A percentile compares a stretch with the other conserved stretches of the same genome.
Conservation (phyloP, 2,329 filamentous ascomycete genomes). For the Aureobasidium sp. region DNA sequence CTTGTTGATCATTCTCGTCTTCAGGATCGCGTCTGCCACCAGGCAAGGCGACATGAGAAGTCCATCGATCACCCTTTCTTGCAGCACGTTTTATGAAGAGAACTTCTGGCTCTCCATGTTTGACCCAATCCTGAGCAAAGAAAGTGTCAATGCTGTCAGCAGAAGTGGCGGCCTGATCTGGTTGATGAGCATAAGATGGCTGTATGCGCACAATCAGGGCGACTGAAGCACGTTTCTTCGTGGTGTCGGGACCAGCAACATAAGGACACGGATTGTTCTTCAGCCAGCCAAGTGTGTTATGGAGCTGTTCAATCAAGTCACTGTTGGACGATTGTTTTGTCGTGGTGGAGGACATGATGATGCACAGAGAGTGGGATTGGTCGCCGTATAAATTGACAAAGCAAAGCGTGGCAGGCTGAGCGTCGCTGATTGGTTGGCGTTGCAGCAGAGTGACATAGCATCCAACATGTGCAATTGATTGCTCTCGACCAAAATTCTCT, state of each 20-base stretch:
- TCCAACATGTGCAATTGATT: not conserved
- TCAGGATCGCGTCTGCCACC: slow-evolving; percentile 60
- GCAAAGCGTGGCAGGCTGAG: not conserved
- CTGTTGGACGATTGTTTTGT: not conserved
- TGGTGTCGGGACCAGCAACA: slow-evolving; percentile 42
- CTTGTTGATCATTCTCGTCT: slow-evolving; percentile 55
- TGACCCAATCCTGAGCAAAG: slow-evolving; percentile 59
- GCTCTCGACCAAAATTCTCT: not conserved
- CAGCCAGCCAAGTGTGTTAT: slow-evolving; percentile 37
- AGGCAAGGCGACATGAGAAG: slow-evolving; percentile 60
- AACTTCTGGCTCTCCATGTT: slow-evolving; percentile 59
- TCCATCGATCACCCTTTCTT: slow-evolving; percentile 61
- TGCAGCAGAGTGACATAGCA: not conserved
- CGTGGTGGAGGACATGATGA: not conserved
- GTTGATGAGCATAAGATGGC: slow-evolving; percentile 50
- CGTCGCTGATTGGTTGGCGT: slow-evolving; percentile 6
- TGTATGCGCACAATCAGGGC: slow-evolving; percentile 58
- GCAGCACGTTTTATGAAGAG: slow-evolving; percentile 65
- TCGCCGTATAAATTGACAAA: not conserved
- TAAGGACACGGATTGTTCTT: slow-evolving; percentile 42
- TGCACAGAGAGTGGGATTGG: not conserved
- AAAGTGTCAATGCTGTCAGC: slow-evolving; percentile 45
- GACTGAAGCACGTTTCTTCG: slow-evolving; percentile 57
- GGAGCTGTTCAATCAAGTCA: slow-evolving; percentile 37
- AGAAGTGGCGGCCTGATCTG: slow-evolving; percentile 22